Base-by-base conservation (phyloP, 225 moss, liverwort and hornwort genomes). In the Rhytidiadelphus loreus region DNA sequence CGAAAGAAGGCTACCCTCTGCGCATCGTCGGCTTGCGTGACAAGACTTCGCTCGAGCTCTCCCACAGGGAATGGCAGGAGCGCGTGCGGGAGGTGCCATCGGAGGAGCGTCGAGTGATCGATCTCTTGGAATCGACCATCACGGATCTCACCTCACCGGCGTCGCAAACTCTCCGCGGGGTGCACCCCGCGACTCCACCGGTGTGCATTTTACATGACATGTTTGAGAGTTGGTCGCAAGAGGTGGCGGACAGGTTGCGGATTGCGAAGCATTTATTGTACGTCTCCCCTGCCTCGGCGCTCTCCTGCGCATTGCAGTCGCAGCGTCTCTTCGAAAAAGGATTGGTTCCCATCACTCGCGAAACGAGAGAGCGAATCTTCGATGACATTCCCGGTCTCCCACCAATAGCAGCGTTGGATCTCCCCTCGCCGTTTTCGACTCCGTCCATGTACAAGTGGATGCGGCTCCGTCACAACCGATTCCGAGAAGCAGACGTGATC, bases 171-270 rank as follows among this genome's bases (percentile, higher is more conserved):
- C 60, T 88, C 9, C 76, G 93, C 5, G 91, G 85, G 16, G 90
- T 93, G 85, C 77, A 57, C 5, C 66, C 85, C n/a, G 87, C 93
- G 23, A 30, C 78, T 30, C 73, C 86, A 33, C 92, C 94, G 9
- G 82, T 89, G 58, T 91, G 90, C 59, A 59, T 94, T 25, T n/a
- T 94, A 59, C 87, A 94, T 14, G 94, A 94, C 12, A 92, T 92
- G 92, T 92, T 94, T 35, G 32, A 48, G 69, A 7, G 64, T 15
- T 92, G 94, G 92, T 61, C 90, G 37, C 92, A 91, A 29, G 80
- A 91, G 33, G 91, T 84, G 13, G 92, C 91, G 5, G 91, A 92
- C 48, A 50, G 30, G 15, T 52, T 94, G 24, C 73, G 85, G 8
- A 88, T 92, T n/a, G 87, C 37, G 64, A 92, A 90, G 71, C 92